Percentiles rank a stretch among this genome's conserved stretches.
Evolutionary conservation across 768 basidiomycete genomes (phyloP).

Genomic region (Cyclocybe cylindracea): DNA sequence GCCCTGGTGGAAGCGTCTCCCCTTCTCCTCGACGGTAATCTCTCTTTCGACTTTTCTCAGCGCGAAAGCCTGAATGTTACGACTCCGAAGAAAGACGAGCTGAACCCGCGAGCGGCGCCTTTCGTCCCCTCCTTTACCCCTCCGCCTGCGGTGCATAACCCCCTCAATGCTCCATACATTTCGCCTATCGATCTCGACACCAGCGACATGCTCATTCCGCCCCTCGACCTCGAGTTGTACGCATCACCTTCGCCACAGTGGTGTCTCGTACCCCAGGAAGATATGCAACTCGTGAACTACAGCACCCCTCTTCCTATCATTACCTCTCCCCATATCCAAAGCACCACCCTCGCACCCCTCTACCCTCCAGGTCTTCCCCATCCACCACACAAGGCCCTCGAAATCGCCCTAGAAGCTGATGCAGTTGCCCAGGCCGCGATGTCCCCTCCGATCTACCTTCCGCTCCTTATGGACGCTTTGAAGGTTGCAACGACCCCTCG

Average conservation of each 20-base stretch:
- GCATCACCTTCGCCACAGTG: background rate
- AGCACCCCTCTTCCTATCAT: background rate
- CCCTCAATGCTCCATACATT: background rate
- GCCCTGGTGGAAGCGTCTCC: no score
- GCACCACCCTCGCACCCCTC: constrained; percentile 3
- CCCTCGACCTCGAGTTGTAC: no score
- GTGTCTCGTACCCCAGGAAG: background rate
- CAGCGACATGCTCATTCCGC: background rate
- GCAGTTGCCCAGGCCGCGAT: background rate
- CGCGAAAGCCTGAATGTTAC: background rate
- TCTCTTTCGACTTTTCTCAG: background rate
- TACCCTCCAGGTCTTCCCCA: constrained; percentile 8
- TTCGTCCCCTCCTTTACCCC: constrained; percentile 12
- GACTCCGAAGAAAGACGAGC: constrained; percentile 4
- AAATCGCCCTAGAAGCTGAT: background rate
- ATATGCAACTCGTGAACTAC: background rate
- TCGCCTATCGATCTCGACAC: constrained; percentile 3
- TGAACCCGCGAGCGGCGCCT: constrained; percentile 15
- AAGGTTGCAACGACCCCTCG: background rate
- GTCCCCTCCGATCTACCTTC: constrained; percentile 6
- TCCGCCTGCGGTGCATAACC: background rate
- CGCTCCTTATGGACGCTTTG: constrained; percentile 2
- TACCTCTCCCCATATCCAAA: background rate
- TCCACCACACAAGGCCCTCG: background rate
- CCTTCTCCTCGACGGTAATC: no score